phyloP scores from a whole-genome alignment of 2,329 filamentous ascomycete genomes.

The Fusarium coffeatum region DNA sequence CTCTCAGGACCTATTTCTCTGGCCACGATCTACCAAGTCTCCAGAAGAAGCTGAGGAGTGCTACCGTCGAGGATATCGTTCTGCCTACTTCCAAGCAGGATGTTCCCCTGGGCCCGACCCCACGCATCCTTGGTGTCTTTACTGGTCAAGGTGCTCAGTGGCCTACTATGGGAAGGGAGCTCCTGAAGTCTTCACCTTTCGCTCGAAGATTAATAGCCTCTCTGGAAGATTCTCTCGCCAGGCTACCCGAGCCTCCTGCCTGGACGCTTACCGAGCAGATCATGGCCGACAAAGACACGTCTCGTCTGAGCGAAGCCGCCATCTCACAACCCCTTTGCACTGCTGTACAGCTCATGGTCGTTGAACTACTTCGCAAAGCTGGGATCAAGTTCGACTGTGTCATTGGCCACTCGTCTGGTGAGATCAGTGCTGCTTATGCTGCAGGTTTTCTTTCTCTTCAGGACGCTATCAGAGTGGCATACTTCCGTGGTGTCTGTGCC shows the following conservation, averaged over 20 bases:
- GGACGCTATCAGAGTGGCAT: constrained; percentile 42
- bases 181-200: constrained; percentile 29
- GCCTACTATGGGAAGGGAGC: constrained; percentile 49
- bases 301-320: constrained; percentile 38
- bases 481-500: constrained; percentile 19
- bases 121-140: constrained; percentile 45
- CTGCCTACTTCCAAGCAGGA: not conserved
- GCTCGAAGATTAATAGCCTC: not conserved
- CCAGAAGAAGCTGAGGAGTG: not conserved
- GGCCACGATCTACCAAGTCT: not conserved
- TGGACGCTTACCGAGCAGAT: constrained; percentile 39
- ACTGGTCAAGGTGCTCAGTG: constrained; percentile 53
- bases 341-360: constrained; percentile 46
- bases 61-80: not conserved
- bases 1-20: not conserved
- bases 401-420: constrained; percentile 62
- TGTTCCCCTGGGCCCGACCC: not conserved
- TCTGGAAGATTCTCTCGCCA: constrained; percentile 31
- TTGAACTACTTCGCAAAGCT: constrained; percentile 46
- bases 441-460: constrained; percentile 53
- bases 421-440: constrained; percentile 63
- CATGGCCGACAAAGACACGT: not conserved
- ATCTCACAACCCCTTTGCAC: constrained; percentile 51
- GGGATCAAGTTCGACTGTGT: constrained; percentile 52
- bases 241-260: constrained; percentile 35